Evolutionary conservation across 75 land plant genomes (phyloP).

Genomic region (Sequoia sempervirens): DNA sequence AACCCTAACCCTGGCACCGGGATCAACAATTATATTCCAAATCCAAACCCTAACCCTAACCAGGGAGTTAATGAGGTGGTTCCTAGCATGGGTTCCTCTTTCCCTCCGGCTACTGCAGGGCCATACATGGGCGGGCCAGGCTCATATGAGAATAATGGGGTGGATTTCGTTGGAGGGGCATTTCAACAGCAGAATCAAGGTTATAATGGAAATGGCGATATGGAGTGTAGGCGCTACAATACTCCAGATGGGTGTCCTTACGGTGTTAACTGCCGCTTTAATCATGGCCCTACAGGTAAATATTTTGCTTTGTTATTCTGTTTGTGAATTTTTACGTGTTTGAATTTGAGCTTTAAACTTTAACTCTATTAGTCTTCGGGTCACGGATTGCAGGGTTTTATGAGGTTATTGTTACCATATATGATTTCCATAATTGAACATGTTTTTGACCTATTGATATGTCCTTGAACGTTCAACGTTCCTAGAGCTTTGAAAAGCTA

Average conservation of each 20-base stretch:
- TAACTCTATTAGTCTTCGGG: neutral
- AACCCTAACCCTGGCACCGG: neutral
- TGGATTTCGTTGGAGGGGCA: neutral
- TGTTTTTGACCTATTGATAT: neutral
- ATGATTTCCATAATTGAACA: neutral
- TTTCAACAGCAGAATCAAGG: constrained; percentile 6
- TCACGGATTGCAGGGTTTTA: neutral
- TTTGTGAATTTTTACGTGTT: neutral
- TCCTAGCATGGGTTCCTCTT: neutral
- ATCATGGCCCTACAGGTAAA: constrained; percentile 25
- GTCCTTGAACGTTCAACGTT: neutral
- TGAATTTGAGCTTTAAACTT: neutral
- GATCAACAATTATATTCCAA: neutral
- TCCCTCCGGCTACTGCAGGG: neutral
- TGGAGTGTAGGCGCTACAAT: constrained; percentile 24
- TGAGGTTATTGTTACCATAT: too few species aligned
- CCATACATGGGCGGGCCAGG: neutral
- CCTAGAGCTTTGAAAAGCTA: neutral
- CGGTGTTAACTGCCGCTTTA: constrained; percentile 27
- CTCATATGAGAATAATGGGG: neutral
- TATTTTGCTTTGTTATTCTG: neutral
- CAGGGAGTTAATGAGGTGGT: constrained; percentile 2
- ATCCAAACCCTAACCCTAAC: constrained; percentile 1
- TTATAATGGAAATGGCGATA: constrained; percentile 6
- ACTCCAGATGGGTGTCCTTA: constrained; percentile 34